These are phyloP conservation scores for Rhynchospora pubera DNA, from an alignment of 176 grass and related monocot species.

Conservation along the genomic window DNA sequence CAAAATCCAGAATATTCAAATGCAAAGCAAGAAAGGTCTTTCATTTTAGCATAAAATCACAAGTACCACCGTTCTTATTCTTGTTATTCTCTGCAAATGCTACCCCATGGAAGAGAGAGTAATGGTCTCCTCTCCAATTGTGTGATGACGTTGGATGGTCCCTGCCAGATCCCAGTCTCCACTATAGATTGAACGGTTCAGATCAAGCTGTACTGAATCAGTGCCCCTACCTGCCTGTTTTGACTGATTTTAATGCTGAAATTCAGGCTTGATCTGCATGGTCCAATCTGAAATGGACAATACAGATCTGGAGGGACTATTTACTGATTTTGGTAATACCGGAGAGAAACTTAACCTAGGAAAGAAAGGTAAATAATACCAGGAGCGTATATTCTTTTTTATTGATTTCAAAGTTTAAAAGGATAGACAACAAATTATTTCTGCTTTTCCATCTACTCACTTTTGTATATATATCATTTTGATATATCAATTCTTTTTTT, in stretches of 20 bases:
- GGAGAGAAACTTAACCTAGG: background rate
- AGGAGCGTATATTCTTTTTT: background rate
- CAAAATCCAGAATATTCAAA: background rate
- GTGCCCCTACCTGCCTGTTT: background rate
- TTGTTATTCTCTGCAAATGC: background rate
- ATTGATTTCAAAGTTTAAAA: background rate
- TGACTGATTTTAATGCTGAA: background rate
- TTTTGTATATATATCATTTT: background rate
- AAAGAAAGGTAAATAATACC: background rate
- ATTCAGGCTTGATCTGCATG: background rate
- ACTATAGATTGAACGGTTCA: background rate
- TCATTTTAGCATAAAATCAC: background rate
- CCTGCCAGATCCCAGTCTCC: background rate
- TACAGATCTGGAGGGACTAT: background rate
- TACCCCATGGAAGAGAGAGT: background rate
- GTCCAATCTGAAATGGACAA: background rate
- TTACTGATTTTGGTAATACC: background rate
- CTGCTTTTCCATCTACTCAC: background rate
- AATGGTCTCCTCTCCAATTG: background rate
- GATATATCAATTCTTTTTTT: conserved; percentile 1
- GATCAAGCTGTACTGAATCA: background rate
- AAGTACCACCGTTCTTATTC: background rate
- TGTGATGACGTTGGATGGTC: background rate
- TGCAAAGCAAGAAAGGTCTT: background rate
- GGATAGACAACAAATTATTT: background rate